Base-by-base conservation (phyloP, 2,329 filamentous ascomycete species). In the Pseudopithomyces maydicus region DNA sequence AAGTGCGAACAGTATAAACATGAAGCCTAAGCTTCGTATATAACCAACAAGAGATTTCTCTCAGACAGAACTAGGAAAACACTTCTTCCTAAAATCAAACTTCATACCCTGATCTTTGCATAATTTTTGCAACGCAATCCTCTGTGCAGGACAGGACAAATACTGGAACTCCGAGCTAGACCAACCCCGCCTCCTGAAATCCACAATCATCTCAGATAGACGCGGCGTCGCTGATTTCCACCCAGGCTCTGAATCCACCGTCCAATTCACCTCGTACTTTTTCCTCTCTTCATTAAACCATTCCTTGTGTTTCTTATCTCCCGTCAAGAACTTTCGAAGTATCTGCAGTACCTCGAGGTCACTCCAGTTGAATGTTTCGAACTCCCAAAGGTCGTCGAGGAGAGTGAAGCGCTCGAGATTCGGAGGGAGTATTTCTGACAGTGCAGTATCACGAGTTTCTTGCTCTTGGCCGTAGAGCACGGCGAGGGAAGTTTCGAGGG, bases 361-460 rank as follows among this genome's bases (percentile, higher is more conserved):
- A 29, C 14, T 36, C 44, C 44, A 47, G n/a, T 7, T 14, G 22
- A 29, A 17, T 6, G 14, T 17, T 14, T 6, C 7, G 15, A 26
- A 45, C 12, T 14, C 29, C 44, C 44, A 47, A 10, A 47, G n/a
- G 26, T 47, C 44, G 17, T 47, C 44, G 26, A 12, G 20, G 17
- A 47, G n/a, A 10, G 35, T 29, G 10, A 47, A 29, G n/a, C 44
- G 44, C 29, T 22, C 15, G 19, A 50, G 33, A 22, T 39, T 50
- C 22, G 47, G 20, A 38, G 47, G 47, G 39, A 50, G 19, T 69
- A 71, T 45, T 64, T 81, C 20, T 75, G 78, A 3, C 69, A 75
- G 15, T 69, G 75, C 41, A 74, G 68, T 15, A 65, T 56, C 5
- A 59, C 67, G 2, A 67, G 67, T 19, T 41, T 33, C 32, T 3